Percentiles rank a stretch among this genome's conserved stretches.
These are phyloP conservation scores for Neurospora sp. DNA, from an alignment of 495 filamentous ascomycete species.

Conservation along the genomic window DNA sequence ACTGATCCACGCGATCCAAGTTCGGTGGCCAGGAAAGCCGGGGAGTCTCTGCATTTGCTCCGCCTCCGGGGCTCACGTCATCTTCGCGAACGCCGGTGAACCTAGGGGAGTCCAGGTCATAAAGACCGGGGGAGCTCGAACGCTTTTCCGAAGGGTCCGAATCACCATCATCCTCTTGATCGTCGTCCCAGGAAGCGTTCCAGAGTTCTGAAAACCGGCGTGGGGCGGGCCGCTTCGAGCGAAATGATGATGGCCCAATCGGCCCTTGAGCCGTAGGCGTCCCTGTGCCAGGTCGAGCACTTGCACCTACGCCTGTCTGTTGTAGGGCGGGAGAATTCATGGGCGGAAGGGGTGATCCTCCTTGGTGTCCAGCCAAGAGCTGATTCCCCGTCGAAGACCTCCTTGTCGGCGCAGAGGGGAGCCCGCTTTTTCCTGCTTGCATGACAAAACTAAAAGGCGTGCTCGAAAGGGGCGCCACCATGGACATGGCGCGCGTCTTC, in stretches of 20 bases:
- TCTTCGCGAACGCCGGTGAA: neutral
- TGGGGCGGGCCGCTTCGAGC: neutral
- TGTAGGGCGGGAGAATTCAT: neutral
- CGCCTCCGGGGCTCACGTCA: neutral
- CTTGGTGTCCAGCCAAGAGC: neutral
- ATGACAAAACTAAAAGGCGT: neutral
- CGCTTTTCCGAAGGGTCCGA: neutral
- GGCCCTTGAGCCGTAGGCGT: neutral
- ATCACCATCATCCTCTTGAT: neutral
- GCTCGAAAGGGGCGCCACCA: neutral
- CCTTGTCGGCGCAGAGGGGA: neutral
- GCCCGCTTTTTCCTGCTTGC: neutral
- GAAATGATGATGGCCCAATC: neutral
- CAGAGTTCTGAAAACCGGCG: neutral
- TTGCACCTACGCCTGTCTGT: neutral
- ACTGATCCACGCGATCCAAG: neutral
- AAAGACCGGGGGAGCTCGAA: neutral
- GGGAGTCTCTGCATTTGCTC: neutral
- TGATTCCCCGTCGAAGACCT: neutral
- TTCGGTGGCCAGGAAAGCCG: neutral
- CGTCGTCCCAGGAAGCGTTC: neutral
- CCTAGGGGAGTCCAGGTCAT: neutral
- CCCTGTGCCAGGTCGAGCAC: neutral
- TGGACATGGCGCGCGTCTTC: neutral
- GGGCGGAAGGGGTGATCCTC: neutral